Percentiles rank a stretch among this genome's conserved stretches.
Evolutionary conservation across 164 flowering plant genomes (phyloP).

Genomic region (Aristolochia contorta): DNA sequence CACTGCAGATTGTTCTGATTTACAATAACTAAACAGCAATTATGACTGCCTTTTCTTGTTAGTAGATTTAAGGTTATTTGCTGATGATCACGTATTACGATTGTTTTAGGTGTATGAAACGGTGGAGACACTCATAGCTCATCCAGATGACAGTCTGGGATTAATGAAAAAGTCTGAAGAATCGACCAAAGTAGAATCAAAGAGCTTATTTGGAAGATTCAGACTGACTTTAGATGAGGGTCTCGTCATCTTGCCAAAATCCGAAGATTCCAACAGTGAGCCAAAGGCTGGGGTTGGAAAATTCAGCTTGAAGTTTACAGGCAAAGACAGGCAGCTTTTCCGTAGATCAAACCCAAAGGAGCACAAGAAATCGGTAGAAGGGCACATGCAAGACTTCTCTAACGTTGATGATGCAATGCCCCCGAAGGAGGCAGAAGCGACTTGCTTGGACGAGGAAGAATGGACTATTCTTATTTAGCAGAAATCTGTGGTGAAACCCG

Average conservation of each 20-base stretch:
- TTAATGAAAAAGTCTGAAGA: constrained; percentile 52
- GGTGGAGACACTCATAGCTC: constrained; percentile 52
- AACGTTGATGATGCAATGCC: constrained; percentile 52
- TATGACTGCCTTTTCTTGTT: background rate
- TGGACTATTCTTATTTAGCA: background rate
- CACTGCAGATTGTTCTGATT: background rate
- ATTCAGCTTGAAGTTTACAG: constrained; percentile 51
- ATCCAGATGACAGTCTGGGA: constrained; percentile 57
- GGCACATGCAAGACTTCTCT: constrained; percentile 18
- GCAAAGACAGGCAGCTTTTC: constrained; percentile 34
- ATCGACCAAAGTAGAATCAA: constrained; percentile 31
- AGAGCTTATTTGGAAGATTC: constrained; percentile 36
- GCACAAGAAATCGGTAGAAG: constrained; percentile 3
- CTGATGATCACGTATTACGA: background rate
- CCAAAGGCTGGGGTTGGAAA: constrained; percentile 46
- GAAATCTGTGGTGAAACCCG: background rate
- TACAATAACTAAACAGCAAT: background rate
- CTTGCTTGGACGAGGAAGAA: background rate
- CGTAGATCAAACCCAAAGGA: constrained; percentile 26
- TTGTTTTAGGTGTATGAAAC: constrained; percentile 71
- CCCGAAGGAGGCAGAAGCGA: constrained; percentile 8
- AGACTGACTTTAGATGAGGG: constrained; percentile 41
- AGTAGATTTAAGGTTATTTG: background rate
- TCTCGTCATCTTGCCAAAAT: constrained; percentile 33
- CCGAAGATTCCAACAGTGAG: constrained; percentile 44